phyloP scores from a whole-genome alignment of 768 basidiomycete species.

The Omphalotus guepiniiformis region DNA sequence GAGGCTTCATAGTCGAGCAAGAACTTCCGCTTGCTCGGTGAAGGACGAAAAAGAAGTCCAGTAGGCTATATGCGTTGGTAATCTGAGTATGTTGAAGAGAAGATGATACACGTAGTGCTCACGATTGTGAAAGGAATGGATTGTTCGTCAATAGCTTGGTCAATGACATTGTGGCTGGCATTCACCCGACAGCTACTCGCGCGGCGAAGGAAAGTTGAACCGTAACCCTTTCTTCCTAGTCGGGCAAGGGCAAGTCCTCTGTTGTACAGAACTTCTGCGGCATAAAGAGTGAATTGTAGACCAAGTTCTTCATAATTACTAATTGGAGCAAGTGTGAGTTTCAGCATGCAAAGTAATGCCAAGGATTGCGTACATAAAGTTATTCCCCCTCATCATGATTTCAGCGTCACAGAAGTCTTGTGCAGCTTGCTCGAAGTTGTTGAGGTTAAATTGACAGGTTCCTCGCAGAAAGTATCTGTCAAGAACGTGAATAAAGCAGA shows the following conservation, averaged over 20 bases:
- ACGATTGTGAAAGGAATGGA: conserved; percentile 1
- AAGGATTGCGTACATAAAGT: conserved; percentile 10
- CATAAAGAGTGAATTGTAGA: conserved; percentile 14
- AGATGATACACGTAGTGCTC: background rate
- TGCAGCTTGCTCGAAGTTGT: conserved; percentile 9
- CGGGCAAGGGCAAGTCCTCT: conserved; percentile 9
- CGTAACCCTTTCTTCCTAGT: conserved; percentile 8
- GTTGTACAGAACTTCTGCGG: conserved; percentile 13
- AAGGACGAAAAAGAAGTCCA: conserved; percentile 15
- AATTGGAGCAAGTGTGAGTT: background rate
- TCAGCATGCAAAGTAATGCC: background rate
- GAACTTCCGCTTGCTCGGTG: conserved; percentile 10
- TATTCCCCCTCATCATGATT: conserved; percentile 15
- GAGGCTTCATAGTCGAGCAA: conserved; percentile 6
- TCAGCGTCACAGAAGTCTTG: conserved; percentile 15
- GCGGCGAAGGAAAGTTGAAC: background rate
- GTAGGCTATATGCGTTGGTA: conserved; percentile 8
- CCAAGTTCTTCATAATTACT: conserved; percentile 17
- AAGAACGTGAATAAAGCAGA: background rate
- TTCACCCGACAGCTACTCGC: too few relatives aligned
- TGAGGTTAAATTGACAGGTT: conserved; percentile 9
- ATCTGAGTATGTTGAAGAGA: too few relatives aligned
- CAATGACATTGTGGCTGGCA: too few relatives aligned
- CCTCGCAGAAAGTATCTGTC: conserved; percentile 18
- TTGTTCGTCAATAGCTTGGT: background rate